Base-by-base conservation (phyloP, 306 rosid genomes). In the Mucuna pruriens region DNA sequence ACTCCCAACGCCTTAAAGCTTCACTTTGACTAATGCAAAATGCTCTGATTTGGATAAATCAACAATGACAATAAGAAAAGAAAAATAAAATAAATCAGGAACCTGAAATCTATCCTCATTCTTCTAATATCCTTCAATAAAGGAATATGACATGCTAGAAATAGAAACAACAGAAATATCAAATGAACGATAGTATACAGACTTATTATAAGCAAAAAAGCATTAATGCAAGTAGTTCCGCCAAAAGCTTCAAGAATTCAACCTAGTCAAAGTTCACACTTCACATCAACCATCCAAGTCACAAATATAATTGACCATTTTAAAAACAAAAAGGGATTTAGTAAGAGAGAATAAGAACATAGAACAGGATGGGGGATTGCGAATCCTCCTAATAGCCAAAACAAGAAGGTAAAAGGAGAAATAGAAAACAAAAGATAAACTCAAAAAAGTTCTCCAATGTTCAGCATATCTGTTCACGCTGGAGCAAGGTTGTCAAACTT, bases 1-100 rank as follows among this genome's bases (percentile, higher is more conserved):
- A 55, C 73, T n/a, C 77, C 76, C 19, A 77, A 72, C 83, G 75
- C 42, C 78, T 74, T 67, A 52, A 5, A 63, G 77, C 79, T 83
- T 83, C 80, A 77, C 81, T 81, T 76, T 49, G 73, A 79, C 76
- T 67, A 73, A 61, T 46, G 66, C 70, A 62, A 61, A 68, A 81
- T 71, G 78, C 84, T 87, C 92, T 86, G 91, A 74, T 64, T 69
- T 39, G 61, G 26, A 33, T 82, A 29, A 42, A 76, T 54, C n/a
- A 74, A 82, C 4, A 73, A 76, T 34, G 23, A 22, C 31, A 29
- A n/a, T n/a, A n/a, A n/a, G n/a, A n/a, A n/a, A 58, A 11, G 65
- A 23, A 69, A 31, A 70, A 75, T 10, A 64, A 62, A 74, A 84
- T 51, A 74, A 40, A n/a, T 48, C 69, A 48, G 68, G 73, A 49